Conservation (phyloP, 345 rosid species). For the Sisymbrium altissimum region DNA sequence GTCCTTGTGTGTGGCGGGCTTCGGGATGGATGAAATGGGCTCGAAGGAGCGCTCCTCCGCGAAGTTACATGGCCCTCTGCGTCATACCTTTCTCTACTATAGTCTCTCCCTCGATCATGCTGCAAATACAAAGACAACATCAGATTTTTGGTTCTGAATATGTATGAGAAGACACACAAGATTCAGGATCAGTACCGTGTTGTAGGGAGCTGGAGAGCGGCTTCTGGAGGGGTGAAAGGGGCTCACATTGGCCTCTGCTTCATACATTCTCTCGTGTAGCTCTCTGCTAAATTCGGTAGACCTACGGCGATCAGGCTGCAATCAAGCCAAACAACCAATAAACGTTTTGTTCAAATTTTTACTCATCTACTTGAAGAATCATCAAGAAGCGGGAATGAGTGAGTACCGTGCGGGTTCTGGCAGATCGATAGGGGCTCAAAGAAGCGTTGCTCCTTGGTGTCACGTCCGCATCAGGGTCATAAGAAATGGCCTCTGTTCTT, state of each 20-base stretch:
- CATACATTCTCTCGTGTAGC: constrained; percentile 20
- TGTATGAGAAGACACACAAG: background rate
- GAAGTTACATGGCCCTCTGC: constrained; percentile 7
- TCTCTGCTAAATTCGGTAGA: constrained; percentile 25
- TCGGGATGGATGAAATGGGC: constrained; percentile 30
- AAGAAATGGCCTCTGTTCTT: background rate
- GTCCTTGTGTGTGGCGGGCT: constrained; percentile 21
- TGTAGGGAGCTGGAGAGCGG: constrained; percentile 32
- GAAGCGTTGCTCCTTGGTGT: constrained; percentile 25
- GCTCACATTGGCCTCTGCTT: constrained; percentile 32
- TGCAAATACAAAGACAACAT: background rate
- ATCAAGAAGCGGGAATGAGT: background rate
- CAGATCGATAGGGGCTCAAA: constrained; percentile 20
- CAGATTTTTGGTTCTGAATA: background rate
- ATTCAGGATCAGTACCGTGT: constrained; percentile 8
- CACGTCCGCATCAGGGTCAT: constrained; percentile 27
- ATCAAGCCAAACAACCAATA: background rate
- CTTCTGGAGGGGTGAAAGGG: constrained; percentile 34
- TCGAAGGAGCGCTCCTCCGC: constrained; percentile 15
- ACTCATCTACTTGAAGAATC: background rate
- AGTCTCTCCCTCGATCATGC: constrained; percentile 26
- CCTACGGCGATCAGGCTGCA: constrained; percentile 34
- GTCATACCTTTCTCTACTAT: constrained; percentile 22
- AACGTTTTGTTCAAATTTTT: background rate
- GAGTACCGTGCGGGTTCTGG: constrained; percentile 27